Percentiles rank a stretch among this genome's conserved stretches.
Conservation (phyloP, 2,329 filamentous ascomycete species). For the Cercospora zeae-maydis region DNA sequence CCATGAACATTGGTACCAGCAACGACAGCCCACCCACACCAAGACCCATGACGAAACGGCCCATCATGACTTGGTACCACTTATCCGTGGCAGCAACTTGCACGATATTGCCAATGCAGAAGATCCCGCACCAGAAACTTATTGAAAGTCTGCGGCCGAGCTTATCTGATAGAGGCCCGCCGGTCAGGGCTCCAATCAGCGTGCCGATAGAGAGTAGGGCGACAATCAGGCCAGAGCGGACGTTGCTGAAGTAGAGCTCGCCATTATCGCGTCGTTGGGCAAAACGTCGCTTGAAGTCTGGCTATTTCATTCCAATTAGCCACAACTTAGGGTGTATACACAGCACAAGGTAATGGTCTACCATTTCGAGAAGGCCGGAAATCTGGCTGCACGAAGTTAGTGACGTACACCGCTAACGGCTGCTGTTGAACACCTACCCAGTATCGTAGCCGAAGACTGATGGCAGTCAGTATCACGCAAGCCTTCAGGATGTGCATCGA, state of each 20-base stretch:
- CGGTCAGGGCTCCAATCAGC: slow-evolving; percentile 54
- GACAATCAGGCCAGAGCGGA: slow-evolving; percentile 60
- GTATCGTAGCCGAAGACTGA: slow-evolving; percentile 17
- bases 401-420: slow-evolving; percentile 41
- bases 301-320: not conserved
- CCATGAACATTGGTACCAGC: slow-evolving; percentile 61
- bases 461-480: not conserved
- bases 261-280: slow-evolving; percentile 37
- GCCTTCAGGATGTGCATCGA: not conserved
- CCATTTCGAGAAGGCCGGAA: slow-evolving; percentile 60
- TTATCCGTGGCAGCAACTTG: slow-evolving; percentile 56
- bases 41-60: slow-evolving; percentile 61
- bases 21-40: slow-evolving; percentile 63
- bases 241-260: slow-evolving; percentile 50
- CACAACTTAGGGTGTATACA: not conserved
- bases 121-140: slow-evolving; percentile 58
- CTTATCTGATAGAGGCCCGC: slow-evolving; percentile 58
- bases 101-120: slow-evolving; percentile 61
- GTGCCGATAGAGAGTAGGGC: slow-evolving; percentile 58
- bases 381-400: slow-evolving; percentile 50
- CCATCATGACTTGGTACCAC: slow-evolving; percentile 64
- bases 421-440: not conserved
- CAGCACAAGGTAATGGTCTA: not conserved
- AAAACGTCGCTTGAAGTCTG: slow-evolving; percentile 55
- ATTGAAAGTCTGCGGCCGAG: slow-evolving; percentile 62